A percentile compares a stretch with the other conserved stretches of the same genome.
phyloP scores from a whole-genome alignment of 331 rosid species.

The Saraca asoca region DNA sequence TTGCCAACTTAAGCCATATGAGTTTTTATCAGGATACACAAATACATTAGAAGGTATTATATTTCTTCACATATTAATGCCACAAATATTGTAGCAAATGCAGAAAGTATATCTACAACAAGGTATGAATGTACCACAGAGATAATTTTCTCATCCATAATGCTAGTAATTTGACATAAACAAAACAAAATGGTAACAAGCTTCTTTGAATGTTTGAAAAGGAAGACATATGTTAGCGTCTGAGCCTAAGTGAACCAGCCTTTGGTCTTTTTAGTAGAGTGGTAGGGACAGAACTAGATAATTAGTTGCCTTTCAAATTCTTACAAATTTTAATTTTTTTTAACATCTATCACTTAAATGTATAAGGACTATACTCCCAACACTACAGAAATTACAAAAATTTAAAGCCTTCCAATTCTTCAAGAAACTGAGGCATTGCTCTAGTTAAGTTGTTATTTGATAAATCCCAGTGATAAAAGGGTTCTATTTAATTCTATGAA shows the following conservation, averaged over 20 bases:
- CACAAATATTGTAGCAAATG: slow-evolving; percentile 10
- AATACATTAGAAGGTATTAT: slow-evolving; percentile 22
- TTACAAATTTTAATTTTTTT: slow-evolving; percentile 40
- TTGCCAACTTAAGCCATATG: slow-evolving; percentile 56
- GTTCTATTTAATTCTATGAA: slow-evolving; percentile 1
- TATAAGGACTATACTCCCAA: background rate
- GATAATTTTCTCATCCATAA: slow-evolving; percentile 38
- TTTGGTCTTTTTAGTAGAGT: slow-evolving; percentile 47
- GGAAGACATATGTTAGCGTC: slow-evolving; percentile 51
- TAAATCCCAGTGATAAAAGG: too few species aligned
- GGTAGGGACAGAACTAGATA: slow-evolving; percentile 57
- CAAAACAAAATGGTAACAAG: background rate
- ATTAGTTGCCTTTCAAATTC: slow-evolving; percentile 59
- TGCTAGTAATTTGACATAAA: slow-evolving; percentile 19
- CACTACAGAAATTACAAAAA: slow-evolving; percentile 51
- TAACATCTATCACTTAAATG: slow-evolving; percentile 23
- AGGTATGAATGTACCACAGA: slow-evolving; percentile 41
- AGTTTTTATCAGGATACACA: slow-evolving; percentile 46
- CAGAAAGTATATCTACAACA: background rate
- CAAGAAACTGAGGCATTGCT: slow-evolving; percentile 62
- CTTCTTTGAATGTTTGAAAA: background rate
- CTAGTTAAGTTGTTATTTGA: too few species aligned
- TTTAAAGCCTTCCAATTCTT: slow-evolving; percentile 48
- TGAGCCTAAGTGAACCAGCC: slow-evolving; percentile 52
- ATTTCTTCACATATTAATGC: slow-evolving; percentile 16